These are phyloP conservation scores for Telfairia occidentalis DNA, from an alignment of 331 rosid species.

Conservation along the genomic window DNA sequence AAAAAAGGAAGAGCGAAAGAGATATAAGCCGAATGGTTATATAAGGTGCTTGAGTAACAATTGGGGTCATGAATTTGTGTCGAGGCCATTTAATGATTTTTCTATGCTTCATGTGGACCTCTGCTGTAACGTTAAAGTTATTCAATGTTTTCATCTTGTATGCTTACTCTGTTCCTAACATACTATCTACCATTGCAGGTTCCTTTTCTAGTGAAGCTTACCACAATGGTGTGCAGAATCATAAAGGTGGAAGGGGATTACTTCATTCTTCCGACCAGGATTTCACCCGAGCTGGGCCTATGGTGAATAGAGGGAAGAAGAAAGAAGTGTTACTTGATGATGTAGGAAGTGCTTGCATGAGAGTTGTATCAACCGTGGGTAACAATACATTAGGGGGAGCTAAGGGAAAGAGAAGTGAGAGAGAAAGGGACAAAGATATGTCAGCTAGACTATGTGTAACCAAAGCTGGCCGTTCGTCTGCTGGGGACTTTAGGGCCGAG, in stretches of 20 bases:
- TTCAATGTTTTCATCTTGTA: not conserved
- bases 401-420: conserved; percentile 68
- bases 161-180: not conserved
- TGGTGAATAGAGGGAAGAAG: conserved; percentile 52
- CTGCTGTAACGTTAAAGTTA: not conserved
- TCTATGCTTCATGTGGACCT: not conserved
- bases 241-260: conserved; percentile 26
- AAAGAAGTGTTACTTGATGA: conserved; percentile 69
- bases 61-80: not conserved
- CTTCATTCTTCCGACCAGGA: conserved; percentile 35
- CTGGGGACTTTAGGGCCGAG: conserved; percentile 42
- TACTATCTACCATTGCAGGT: conserved; percentile 39
- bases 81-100: not conserved
- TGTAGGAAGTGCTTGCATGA: conserved; percentile 47
- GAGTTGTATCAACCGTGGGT: conserved; percentile 36
- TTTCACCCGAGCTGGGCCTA: conserved; percentile 50
- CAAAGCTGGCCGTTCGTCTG: conserved; percentile 44
- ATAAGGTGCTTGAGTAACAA: not conserved
- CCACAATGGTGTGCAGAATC: conserved; percentile 18
- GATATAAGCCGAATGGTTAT: not conserved
- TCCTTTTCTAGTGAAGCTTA: conserved; percentile 29
- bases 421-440: conserved; percentile 54
- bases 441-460: conserved; percentile 32
- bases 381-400: conserved; percentile 42
- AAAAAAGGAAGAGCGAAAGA: not conserved